Percentiles rank a stretch among this genome's conserved stretches.
These are phyloP conservation scores for Saccharomycopsis amapae DNA, from an alignment of 805 yeast species.

Conservation along the genomic window DNA sequence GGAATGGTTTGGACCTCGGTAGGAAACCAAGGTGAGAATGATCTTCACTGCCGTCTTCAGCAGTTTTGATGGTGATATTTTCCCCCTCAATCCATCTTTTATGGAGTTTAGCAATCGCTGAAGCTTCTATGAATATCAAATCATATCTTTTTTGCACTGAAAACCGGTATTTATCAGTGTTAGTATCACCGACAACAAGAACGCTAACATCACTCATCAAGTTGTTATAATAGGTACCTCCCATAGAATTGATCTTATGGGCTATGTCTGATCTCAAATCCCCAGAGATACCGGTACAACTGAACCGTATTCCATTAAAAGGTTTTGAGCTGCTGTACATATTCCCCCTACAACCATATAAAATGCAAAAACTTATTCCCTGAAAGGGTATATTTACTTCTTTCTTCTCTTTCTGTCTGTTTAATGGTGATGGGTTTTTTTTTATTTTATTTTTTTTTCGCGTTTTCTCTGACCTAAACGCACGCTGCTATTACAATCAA, in stretches of 20 bases:
- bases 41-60: conserved; percentile 19
- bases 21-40: conserved; percentile 22
- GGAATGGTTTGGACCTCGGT: conserved; percentile 35
- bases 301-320: conserved; percentile 17
- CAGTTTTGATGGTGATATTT: conserved; percentile 30
- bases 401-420: neutral
- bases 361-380: too few relatives aligned
- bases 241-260: conserved; percentile 35
- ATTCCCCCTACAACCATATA: too few relatives aligned
- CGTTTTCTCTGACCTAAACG: neutral
- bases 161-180: conserved; percentile 48
- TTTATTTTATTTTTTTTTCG: neutral
- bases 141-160: conserved; percentile 41
- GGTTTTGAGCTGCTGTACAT: conserved; percentile 14
- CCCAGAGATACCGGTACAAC: conserved; percentile 21
- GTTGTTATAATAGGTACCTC: conserved; percentile 41
- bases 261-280: conserved; percentile 26
- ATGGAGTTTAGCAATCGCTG: conserved; percentile 38
- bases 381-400: neutral
- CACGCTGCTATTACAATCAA: neutral
- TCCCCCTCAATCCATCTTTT: conserved; percentile 48
- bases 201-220: conserved; percentile 45
- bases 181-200: conserved; percentile 45
- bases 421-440: too few relatives aligned
- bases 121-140: conserved; percentile 46